Evolutionary conservation across 2,329 filamentous ascomycete species (phyloP), one percentile per base, ranked within the genome.

Genomic region (Penicillium digitatum): DNA sequence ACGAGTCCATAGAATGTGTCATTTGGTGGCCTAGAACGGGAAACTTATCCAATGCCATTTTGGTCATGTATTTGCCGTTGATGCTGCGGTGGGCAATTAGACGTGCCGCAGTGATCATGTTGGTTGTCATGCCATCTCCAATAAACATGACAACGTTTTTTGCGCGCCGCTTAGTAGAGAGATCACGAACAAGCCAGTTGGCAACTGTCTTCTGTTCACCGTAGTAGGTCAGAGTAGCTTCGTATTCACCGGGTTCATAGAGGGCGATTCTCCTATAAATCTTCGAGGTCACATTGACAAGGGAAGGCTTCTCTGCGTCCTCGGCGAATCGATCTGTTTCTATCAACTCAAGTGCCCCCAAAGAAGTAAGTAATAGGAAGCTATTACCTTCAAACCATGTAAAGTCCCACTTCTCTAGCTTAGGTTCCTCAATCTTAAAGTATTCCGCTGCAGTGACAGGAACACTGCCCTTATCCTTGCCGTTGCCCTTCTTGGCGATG

Each of bases 91-190:
- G 90, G 18, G 81, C 89, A 52, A 95, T 85, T 53, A 94, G 79
- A 62, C 90, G 87, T 51, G 89, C 89, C 39, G 90, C 90, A 35
- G 72, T 75, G 57, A 75, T 74, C 73, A 75, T 76, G 61, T 74
- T 75, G 16, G 73, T 76, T 3, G 81, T 83, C 80, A 82, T 82
- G 29, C 80, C 82, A 54, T 84, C 82, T 70, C 90, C 90, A 61
- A 95, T 89, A 75, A 94, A 95, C 60, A 94, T 80, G 64, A 94
- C 84, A 62, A 94, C 84, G 62, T 94, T 94, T 82, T 92, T 94
- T 37, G 89, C 86, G 76, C 84, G 89, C 74, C 88, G 86, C 71
- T 83, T 79, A 54, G 84, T 81, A 34, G 83, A 80, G 29, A 92
- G 74, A 46, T 89, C 84, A 34, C 89, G 85, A 38, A 95, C 90